Percentiles rank a stretch among this genome's conserved stretches.
These are phyloP conservation scores for Purpureocillium lavendulum DNA, from an alignment of 2,329 filamentous ascomycete genomes.

Conservation along the genomic window DNA sequence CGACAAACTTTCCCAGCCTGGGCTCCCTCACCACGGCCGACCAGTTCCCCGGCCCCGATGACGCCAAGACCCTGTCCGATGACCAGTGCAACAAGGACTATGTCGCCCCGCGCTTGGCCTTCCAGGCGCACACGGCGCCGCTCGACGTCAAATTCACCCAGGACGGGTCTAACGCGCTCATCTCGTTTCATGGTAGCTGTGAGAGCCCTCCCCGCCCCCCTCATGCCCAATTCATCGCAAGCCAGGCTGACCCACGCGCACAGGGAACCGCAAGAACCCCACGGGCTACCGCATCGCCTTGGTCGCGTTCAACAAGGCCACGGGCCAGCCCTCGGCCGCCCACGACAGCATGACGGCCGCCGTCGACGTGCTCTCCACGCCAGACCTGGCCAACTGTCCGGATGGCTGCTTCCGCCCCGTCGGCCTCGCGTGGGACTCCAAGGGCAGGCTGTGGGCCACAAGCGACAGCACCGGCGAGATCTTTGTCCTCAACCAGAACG, in stretches of 20 bases:
- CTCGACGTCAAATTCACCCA: slow-evolving; percentile 61
- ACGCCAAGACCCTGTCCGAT: slow-evolving; percentile 30
- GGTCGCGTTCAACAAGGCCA: slow-evolving; percentile 25
- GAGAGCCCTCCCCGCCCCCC: slow-evolving; percentile 13
- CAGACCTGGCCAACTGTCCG: slow-evolving; percentile 44
- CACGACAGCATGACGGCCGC: slow-evolving; percentile 36
- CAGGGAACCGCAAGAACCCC: slow-evolving; percentile 33
- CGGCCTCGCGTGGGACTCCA: slow-evolving; percentile 42
- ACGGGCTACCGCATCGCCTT: slow-evolving; percentile 37
- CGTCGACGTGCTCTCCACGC: slow-evolving; percentile 46
- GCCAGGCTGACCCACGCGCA: not conserved
- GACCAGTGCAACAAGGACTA: slow-evolving; percentile 32
- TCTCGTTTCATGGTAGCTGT: slow-evolving; percentile 69
- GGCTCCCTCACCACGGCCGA: slow-evolving; percentile 34
- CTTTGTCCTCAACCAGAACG: slow-evolving; percentile 38
- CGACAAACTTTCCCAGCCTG: slow-evolving; percentile 30
- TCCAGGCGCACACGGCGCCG: slow-evolving; percentile 60
- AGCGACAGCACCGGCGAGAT: slow-evolving; percentile 59
- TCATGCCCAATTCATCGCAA: not conserved
- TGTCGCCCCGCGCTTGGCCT: slow-evolving; percentile 46
- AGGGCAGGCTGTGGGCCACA: slow-evolving; percentile 52
- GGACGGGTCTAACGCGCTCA: slow-evolving; percentile 49
- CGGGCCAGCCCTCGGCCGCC: slow-evolving; percentile 31
- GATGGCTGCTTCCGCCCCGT: slow-evolving; percentile 54
- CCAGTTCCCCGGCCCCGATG: slow-evolving; percentile 36